Base-by-base conservation (phyloP, 2,329 filamentous ascomycete genomes). In the Stagonosporopsis chrysanthemi region DNA sequence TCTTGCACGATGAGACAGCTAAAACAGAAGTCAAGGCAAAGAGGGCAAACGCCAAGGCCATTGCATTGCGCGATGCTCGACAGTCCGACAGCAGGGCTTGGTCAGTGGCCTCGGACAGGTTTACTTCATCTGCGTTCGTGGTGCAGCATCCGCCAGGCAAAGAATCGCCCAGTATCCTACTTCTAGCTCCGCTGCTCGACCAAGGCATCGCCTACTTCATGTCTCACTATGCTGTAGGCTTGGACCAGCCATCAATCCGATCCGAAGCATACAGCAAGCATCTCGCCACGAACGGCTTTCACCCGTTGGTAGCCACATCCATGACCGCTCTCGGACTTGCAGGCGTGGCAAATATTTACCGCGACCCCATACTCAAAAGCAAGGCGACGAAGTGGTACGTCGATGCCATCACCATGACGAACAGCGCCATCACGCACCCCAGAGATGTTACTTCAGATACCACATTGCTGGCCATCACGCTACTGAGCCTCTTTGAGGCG, bases 321-420 rank as follows among this genome's bases (percentile, higher is more conserved):
- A 75, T 76, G 73, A 73, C 72, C 6, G 74, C 74, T 9, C 56
- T 76, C 7, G 74, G 74, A 6, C 60, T 76, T 4, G 68, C 71
- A 1, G 72, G 73, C 2, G 62, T 75, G 7, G 66, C 69, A 4
- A 74, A 73, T 44, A 58, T 74, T 9, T 67, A 59, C 54, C 62
- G 58, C 46, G 69, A 75, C 47, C 19, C 58, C 1, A 48, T 48
- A 11, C 62, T 75, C 29, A 70, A 71, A 44, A 44, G 60, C 23
- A 67, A 73, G 44, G 70, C 71, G 2, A 74, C 61, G 24, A 58
- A 59, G 7, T 73, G 68, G 68, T 76, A 76, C 39, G 45, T 70
- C 2, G 62, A 69, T 17, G 72, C 73, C 22, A 65, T 76, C 17
- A 65, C 68, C 2, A 64, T 72, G 65, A 72, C 71, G 0, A 76